phyloP scores from a whole-genome alignment of 345 rosid species.

The Capsella bursapastoris region DNA sequence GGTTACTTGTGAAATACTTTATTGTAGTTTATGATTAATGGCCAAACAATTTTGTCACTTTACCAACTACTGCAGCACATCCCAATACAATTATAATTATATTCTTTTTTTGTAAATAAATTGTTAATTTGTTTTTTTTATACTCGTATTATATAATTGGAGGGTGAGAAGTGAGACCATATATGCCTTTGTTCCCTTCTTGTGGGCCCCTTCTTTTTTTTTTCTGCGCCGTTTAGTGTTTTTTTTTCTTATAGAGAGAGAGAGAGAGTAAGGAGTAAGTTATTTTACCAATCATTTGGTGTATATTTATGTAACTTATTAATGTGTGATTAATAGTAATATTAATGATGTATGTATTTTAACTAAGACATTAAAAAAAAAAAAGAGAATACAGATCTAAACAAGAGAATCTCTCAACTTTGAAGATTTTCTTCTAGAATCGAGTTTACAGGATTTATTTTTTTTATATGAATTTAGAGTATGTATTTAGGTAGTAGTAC shows the following conservation, averaged over 20 bases:
- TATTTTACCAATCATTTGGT: conserved; percentile 34
- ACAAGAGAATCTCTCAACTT: neutral
- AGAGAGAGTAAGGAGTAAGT: neutral
- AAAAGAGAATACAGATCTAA: neutral
- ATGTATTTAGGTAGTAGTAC: neutral
- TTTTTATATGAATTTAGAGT: neutral
- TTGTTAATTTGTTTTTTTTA: conserved; percentile 14
- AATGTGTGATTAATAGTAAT: neutral
- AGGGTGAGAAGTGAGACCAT: conserved; percentile 39
- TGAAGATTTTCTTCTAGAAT: neutral
- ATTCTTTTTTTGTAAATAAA: neutral
- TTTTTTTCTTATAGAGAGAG: neutral
- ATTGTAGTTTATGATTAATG: conserved; percentile 28
- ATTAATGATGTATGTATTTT: neutral
- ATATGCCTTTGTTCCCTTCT: conserved; percentile 32
- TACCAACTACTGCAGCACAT: conserved; percentile 35
- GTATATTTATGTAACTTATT: neutral
- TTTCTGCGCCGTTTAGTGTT: neutral
- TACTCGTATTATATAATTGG: conserved; percentile 23
- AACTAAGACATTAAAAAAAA: neutral
- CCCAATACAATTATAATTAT: neutral
- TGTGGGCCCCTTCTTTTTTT: conserved; percentile 13
- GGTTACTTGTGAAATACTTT: conserved; percentile 7
- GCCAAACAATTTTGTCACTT: conserved; percentile 43
- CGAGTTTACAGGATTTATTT: neutral